Base-by-base conservation (phyloP, 441 rosid genomes). In the Pelargonium myrrhifolium region DNA sequence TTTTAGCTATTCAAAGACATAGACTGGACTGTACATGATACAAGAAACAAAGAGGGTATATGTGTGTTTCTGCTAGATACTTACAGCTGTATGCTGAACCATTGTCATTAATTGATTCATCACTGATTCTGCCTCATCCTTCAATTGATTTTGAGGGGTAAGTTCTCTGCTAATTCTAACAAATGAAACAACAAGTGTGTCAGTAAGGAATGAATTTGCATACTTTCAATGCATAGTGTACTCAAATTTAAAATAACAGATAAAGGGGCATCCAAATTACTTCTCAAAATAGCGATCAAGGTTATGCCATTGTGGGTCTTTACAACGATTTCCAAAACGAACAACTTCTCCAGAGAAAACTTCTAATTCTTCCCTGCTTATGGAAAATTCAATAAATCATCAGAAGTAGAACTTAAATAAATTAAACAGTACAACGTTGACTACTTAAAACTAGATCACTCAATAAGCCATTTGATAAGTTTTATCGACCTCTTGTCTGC, bases 271-370 rank as follows among this genome's bases (percentile, higher is more conserved):
- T 65, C 60, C 20, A 40, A 70, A 77, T 83, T 85, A 87, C 99
- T 92, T 95, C 62, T 88, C 96, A 80, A 95, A 90, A 76, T 90
- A 95, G 39, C 98, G 96, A 68, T 92, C 93, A 74, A 95, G 82
- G 77, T 89, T 90, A 84, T 95, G 99, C 96, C 94, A 95, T 56
- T 95, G 99, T 80, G 97, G 99, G 85, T 95, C 99, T 83, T 89
- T 92, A 77, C 98, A 95, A 65, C 95, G 98, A 74, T 92, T 95
- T 70, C 99, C 99, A 78, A 95, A 95, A 65, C 99, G 98, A 59
- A 95, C 93, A 75, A 95, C 98, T 75, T 95, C 99, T 78, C 96
- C 86, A 14, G 93, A 83, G 75, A 95, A 92, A 62, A 95, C 76
- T 81, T 81, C 87, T 72, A 95, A 76, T 75, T 92, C 99, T 71